Percentiles rank a stretch among this genome's conserved stretches.
Evolutionary conservation across 495 filamentous ascomycete genomes (phyloP).

Genomic region (Platismatia glauca): DNA sequence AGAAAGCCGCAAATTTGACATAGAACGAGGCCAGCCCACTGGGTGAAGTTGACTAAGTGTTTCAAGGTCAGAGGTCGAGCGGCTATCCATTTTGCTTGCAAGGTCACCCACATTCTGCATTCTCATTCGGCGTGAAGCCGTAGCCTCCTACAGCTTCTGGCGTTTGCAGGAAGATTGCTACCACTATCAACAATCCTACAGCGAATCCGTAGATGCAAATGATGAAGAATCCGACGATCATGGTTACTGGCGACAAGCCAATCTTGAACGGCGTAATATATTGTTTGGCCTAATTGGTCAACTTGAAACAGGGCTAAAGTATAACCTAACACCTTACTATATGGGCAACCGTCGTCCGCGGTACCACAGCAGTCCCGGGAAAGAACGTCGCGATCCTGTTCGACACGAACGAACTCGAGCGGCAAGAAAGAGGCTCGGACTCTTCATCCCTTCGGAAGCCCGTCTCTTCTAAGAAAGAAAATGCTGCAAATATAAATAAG

Average conservation of each 20-base stretch:
- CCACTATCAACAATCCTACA: constrained; percentile 21
- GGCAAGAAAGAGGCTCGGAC: background rate
- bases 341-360: background rate
- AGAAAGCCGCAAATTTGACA: constrained; percentile 33
- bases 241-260: background rate
- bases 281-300: background rate
- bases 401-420: constrained; percentile 19
- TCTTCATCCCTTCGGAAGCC: constrained; percentile 25
- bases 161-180: constrained; percentile 35
- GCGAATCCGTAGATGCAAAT: constrained; percentile 6
- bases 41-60: constrained; percentile 28
- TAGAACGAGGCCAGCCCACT: constrained; percentile 34
- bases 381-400: constrained; percentile 13
- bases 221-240: background rate
- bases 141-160: constrained; percentile 39
- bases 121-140: constrained; percentile 39
- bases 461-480: constrained; percentile 42
- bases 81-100: background rate
- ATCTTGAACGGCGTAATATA: background rate
- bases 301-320: constrained; percentile 16
- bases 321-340: background rate
- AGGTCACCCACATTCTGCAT: constrained; percentile 29
- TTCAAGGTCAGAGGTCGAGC: background rate
- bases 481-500: constrained; percentile 31
- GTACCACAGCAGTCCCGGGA: constrained; percentile 6